Evolutionary conservation across 2,329 filamentous ascomycete species (phyloP).

Genomic region (Aspergillus spinulosporus): DNA sequence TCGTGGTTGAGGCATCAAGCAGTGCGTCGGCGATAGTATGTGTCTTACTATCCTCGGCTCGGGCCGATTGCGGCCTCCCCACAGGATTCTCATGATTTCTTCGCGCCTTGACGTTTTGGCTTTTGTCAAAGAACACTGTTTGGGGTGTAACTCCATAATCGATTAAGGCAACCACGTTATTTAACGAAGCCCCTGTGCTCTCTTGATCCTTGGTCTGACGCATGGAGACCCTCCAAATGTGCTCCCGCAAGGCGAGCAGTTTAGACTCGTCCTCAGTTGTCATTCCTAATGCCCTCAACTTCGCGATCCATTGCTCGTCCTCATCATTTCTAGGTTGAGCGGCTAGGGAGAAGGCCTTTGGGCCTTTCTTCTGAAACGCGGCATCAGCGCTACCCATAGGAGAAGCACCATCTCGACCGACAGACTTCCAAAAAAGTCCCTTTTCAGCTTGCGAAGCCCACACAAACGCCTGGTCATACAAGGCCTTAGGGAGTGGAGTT

Average conservation of each 20-base stretch:
- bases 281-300: conserved; percentile 82
- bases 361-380: conserved; percentile 57
- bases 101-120: conserved; percentile 53
- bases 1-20: conserved; percentile 85
- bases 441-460: conserved; percentile 83
- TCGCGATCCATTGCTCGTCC: conserved; percentile 88
- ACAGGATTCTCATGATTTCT: conserved; percentile 21
- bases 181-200: conserved; percentile 51
- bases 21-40: conserved; percentile 89
- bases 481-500: conserved; percentile 72
- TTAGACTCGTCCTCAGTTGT: conserved; percentile 83
- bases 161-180: conserved; percentile 72
- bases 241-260: conserved; percentile 79
- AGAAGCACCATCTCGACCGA: conserved; percentile 68
- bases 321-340: conserved; percentile 78
- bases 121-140: conserved; percentile 89
- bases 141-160: conserved; percentile 77
- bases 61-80: conserved; percentile 30
- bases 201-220: conserved; percentile 61
- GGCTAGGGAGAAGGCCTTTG: conserved; percentile 54
- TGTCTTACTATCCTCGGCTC: conserved; percentile 45
- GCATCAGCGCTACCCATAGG: conserved; percentile 57
- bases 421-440: conserved; percentile 82
- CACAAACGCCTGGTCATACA: conserved; percentile 79
- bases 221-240: conserved; percentile 81